Evolutionary conservation across 2,329 filamentous ascomycete species (phyloP).

Genomic region (Stagonosporopsis cucurbitacearum): DNA sequence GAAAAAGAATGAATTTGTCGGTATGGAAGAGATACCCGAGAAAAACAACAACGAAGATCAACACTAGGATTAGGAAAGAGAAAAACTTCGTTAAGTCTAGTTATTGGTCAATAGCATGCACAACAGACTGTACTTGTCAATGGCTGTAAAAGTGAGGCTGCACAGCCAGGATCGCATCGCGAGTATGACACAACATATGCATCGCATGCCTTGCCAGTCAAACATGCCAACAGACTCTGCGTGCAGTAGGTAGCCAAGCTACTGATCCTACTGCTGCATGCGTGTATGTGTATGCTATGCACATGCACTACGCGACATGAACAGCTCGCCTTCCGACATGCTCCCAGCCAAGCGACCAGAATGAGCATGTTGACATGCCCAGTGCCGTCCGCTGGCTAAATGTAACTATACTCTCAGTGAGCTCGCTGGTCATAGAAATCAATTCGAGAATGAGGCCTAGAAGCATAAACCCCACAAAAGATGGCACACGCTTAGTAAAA

Average conservation of each 20-base stretch:
- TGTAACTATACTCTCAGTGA: background rate
- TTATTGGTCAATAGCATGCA: background rate
- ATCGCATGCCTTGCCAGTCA: background rate
- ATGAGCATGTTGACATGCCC: background rate
- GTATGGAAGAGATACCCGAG: background rate
- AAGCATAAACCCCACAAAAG: background rate
- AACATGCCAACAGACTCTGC: background rate
- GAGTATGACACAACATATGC: background rate
- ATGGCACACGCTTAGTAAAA: constrained; percentile 36
- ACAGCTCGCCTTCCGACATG: background rate
- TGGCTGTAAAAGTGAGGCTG: constrained; percentile 6
- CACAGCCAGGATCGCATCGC: background rate
- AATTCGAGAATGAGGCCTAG: background rate
- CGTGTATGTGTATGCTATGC: no score
- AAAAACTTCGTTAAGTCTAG: background rate
- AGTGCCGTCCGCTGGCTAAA: background rate
- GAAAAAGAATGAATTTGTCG: background rate
- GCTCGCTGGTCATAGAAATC: background rate
- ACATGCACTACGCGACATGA: background rate
- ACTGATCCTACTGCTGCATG: background rate
- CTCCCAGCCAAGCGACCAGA: background rate
- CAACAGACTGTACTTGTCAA: background rate
- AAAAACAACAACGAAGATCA: background rate
- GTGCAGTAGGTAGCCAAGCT: background rate
- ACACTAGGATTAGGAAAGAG: background rate